A percentile compares a stretch with the other conserved stretches of the same genome.
These are phyloP conservation scores for Penicillium arizonense DNA, from an alignment of 495 filamentous ascomycete species.

Conservation along the genomic window DNA sequence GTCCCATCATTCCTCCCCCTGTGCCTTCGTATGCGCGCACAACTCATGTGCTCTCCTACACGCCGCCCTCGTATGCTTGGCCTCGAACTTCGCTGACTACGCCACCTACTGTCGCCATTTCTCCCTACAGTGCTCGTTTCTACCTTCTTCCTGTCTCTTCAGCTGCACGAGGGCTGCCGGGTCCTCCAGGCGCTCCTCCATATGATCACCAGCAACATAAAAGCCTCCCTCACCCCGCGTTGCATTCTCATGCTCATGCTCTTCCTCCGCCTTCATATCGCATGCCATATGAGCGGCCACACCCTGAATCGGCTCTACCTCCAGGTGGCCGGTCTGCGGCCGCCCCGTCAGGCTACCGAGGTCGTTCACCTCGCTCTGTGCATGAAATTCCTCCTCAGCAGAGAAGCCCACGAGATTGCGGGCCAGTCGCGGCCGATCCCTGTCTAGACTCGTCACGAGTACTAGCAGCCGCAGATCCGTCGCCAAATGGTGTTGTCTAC, in stretches of 20 bases:
- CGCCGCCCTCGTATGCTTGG: conserved; percentile 66
- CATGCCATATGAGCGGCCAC: conserved; percentile 35
- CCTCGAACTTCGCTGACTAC: conserved; percentile 58
- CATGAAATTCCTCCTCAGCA: conserved; percentile 28
- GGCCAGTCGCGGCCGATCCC: conserved; percentile 22
- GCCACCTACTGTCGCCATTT: conserved; percentile 36
- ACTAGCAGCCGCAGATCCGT: conserved; percentile 22
- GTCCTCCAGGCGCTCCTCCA: conserved; percentile 3
- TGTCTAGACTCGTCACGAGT: conserved; percentile 35
- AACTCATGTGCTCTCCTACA: no score
- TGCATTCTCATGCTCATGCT: conserved; percentile 18
- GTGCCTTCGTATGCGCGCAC: no score
- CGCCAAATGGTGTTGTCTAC: conserved; percentile 7
- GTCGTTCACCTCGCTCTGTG: conserved; percentile 36
- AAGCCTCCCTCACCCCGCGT: conserved; percentile 9
- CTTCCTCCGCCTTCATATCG: conserved; percentile 27
- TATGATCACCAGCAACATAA: conserved; percentile 30
- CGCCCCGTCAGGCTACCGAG: conserved; percentile 22
- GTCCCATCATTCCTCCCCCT: conserved; percentile 49
- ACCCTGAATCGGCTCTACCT: conserved; percentile 29
- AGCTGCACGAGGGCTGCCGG: no score
- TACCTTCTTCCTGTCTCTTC: conserved; percentile 35
- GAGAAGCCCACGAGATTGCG: conserved; percentile 33
- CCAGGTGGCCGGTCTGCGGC: conserved; percentile 13
- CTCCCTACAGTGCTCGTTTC: conserved; percentile 29